These are phyloP conservation scores for Tuber umbilicatum DNA, from an alignment of 495 filamentous ascomycete species.

Conservation along the genomic window DNA sequence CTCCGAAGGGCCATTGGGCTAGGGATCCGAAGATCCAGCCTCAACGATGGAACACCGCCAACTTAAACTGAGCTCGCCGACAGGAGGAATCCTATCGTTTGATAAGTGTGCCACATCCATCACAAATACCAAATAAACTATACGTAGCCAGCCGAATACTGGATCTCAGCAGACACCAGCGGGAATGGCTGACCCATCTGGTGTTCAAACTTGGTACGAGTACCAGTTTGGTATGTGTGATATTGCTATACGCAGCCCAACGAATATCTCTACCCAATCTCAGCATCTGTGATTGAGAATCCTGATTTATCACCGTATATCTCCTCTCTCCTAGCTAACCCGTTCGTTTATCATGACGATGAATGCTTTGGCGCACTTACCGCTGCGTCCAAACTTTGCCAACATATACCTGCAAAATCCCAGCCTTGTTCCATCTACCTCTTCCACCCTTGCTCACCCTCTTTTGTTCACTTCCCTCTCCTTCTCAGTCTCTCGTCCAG, in stretches of 20 bases:
- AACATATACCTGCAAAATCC: slow-evolving; percentile 4
- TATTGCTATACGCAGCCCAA: slow-evolving; percentile 2
- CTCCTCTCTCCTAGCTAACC: neutral
- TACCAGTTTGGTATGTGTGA: slow-evolving; percentile 4
- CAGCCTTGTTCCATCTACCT: slow-evolving; percentile 1
- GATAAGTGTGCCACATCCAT: slow-evolving; percentile 1
- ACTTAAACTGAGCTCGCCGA: neutral
- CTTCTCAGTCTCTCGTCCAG: neutral
- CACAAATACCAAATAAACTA: slow-evolving; percentile 2
- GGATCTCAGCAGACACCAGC: neutral
- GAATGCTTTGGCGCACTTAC: neutral
- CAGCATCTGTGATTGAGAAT: neutral
- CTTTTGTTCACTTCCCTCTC: neutral
- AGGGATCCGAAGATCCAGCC: neutral
- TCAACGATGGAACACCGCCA: neutral
- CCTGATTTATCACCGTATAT: neutral
- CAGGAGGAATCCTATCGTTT: neutral
- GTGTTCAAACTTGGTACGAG: slow-evolving; percentile 4
- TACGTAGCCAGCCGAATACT: slow-evolving; percentile 1
- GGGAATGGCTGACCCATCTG: slow-evolving; percentile 1
- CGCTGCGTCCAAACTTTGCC: neutral
- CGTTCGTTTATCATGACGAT: neutral
- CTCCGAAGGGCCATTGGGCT: neutral
- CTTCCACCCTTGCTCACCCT: neutral
- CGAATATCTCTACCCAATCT: neutral